Evolutionary conservation across 345 rosid species (phyloP).

Genomic region (Eucalyptus cloeziana): DNA sequence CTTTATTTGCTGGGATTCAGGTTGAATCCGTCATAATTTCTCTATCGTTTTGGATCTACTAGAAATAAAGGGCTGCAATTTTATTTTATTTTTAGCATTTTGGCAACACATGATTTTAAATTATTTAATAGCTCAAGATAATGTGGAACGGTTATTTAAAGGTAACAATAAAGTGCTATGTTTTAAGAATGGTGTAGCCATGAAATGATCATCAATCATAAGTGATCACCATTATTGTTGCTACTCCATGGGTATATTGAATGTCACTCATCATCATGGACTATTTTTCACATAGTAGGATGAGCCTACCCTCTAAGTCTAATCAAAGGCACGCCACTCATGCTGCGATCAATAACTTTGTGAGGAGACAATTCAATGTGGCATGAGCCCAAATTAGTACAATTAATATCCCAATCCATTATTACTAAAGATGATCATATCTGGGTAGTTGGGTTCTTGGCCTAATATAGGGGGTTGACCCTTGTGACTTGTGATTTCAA

Average conservation of each 20-base stretch:
- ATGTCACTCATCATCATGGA: not conserved
- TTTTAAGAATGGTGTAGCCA: not conserved
- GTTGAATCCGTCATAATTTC: too few relatives aligned
- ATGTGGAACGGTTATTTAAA: not conserved
- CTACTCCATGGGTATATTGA: not conserved
- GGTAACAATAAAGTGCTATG: not conserved
- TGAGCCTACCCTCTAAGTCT: not conserved
- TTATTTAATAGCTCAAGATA: not conserved
- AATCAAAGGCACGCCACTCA: not conserved
- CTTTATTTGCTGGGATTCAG: rapidly evolving
- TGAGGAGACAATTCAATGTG: not conserved
- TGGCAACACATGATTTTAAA: not conserved
- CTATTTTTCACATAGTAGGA: not conserved
- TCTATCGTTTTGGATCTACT: not conserved
- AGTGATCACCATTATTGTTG: not conserved
- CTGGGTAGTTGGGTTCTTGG: not conserved
- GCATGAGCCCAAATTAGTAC: not conserved
- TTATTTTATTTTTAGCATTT: not conserved
- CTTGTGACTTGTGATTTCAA: not conserved
- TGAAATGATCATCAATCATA: not conserved
- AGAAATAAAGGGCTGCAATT: not conserved
- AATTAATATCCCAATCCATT: rapidly evolving
- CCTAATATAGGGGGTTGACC: not conserved
- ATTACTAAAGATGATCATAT: not conserved
- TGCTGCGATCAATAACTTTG: not conserved